Evolutionary conservation across 2,329 filamentous ascomycete species (phyloP).

Genomic region (Sclerotinia minor): DNA sequence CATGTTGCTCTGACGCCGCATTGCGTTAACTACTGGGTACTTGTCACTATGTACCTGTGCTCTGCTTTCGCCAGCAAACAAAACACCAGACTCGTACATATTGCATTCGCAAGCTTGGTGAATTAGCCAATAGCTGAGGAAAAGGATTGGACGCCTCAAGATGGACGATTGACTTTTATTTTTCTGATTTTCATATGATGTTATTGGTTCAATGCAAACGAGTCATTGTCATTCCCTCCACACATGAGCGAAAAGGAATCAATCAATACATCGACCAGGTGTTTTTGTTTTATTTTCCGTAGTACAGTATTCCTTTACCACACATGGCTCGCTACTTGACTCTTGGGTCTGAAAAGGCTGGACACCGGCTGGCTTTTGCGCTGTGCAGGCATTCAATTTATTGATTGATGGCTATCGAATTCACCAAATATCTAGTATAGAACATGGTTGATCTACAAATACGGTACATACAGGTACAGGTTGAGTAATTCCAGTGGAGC

Average conservation of each 20-base stretch:
- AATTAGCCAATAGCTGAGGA: constrained; percentile 17
- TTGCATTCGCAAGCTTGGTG: constrained; percentile 15
- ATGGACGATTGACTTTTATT: constrained; percentile 1
- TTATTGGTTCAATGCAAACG: constrained; percentile 21
- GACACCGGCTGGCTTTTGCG: constrained; percentile 5
- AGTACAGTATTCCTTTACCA: no score
- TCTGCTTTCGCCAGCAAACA: constrained; percentile 26
- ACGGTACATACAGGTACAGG: neutral
- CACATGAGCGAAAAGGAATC: constrained; percentile 6
- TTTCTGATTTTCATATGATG: neutral
- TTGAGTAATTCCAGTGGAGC: constrained; percentile 7
- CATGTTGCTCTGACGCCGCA: constrained; percentile 26
- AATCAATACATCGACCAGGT: neutral
- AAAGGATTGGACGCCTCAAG: constrained; percentile 4
- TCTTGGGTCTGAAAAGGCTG: neutral
- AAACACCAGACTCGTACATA: constrained; percentile 20
- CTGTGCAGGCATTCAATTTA: constrained; percentile 7
- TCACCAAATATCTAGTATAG: constrained; percentile 3
- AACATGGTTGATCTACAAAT: constrained; percentile 15
- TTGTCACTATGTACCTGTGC: constrained; percentile 20
- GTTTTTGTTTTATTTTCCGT: neutral
- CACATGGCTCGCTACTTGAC: neutral
- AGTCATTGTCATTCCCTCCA: constrained; percentile 16
- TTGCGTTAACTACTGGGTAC: constrained; percentile 23
- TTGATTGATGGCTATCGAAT: constrained; percentile 20